Evolutionary conservation across 2,329 filamentous ascomycete genomes (phyloP).

Genomic region (Beauveria bassiana): DNA sequence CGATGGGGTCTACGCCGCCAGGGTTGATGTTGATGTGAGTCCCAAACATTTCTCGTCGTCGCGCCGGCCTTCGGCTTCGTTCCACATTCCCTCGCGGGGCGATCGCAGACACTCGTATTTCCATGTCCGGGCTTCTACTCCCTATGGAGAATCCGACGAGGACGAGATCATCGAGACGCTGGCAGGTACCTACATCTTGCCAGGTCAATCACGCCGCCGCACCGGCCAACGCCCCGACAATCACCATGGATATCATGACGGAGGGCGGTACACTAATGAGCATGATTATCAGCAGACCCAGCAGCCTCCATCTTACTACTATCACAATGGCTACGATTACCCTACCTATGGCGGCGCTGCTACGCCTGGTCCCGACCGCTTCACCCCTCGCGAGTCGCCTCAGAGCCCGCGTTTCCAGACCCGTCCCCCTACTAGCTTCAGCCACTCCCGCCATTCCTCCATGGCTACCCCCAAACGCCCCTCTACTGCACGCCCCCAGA

Average conservation of each 20-base stretch:
- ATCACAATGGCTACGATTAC: conserved; percentile 28
- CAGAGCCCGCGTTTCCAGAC: conserved; percentile 27
- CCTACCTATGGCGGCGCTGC: conserved; percentile 23
- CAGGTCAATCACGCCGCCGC: conserved; percentile 37
- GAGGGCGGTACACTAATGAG: conserved; percentile 52
- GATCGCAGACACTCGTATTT: conserved; percentile 50
- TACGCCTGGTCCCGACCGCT: conserved; percentile 6
- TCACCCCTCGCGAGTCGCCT: conserved; percentile 31
- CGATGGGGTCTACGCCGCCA: conserved; percentile 53
- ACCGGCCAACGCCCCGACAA: conserved; percentile 24
- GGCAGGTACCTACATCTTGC: conserved; percentile 46
- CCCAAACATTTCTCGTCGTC: conserved; percentile 41
- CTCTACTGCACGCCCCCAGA: conserved; percentile 42
- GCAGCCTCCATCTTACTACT: conserved; percentile 15
- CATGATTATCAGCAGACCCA: conserved; percentile 45
- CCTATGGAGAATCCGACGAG: conserved; percentile 57
- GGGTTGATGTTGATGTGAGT: conserved; percentile 51
- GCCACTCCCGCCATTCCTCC: conserved; percentile 40
- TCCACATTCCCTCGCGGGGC: conserved; percentile 31
- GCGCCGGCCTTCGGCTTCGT: conserved; percentile 30
- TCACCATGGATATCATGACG: conserved; percentile 37
- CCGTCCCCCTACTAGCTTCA: conserved; percentile 34
- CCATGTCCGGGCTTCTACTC: conserved; percentile 51
- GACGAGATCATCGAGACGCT: conserved; percentile 51
- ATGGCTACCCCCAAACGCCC: conserved; percentile 44